These are phyloP conservation scores for Dictyostelium purpureum DNA, from an alignment of 78 protist species.

Conservation along the genomic window DNA sequence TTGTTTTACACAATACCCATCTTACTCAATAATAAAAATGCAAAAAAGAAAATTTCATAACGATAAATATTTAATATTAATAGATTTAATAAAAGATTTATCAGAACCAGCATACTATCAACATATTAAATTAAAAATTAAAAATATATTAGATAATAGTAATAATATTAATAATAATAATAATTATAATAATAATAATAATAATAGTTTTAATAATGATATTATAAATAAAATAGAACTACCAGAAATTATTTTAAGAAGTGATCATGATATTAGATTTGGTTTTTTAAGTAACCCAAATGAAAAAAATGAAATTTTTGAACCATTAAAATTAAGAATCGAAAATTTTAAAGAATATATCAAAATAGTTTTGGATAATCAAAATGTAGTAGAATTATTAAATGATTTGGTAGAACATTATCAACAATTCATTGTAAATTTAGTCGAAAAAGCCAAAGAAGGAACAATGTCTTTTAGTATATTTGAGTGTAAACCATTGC, in stretches of 20 bases:
- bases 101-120: slow-evolving; percentile 2
- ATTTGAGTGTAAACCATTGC: not conserved
- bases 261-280: not conserved
- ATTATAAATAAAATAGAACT: not conserved
- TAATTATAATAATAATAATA: too few species aligned
- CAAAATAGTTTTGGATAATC: not conserved
- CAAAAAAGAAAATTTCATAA: too few species aligned
- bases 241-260: not conserved
- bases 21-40: too few species aligned
- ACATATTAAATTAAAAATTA: not conserved
- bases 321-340: not conserved
- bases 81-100: not conserved
- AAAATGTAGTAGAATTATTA: not conserved
- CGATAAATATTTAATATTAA: not conserved
- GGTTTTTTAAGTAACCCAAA: not conserved
- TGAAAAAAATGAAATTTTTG: not conserved
- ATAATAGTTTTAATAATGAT: too few species aligned
- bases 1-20: too few species aligned
- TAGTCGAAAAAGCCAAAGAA: too few species aligned
- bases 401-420: too few species aligned
- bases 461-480: too few species aligned
- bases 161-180: too few species aligned
- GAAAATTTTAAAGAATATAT: not conserved
- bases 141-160: not conserved
- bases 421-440: too few species aligned